Evolutionary conservation across 2,329 filamentous ascomycete species (phyloP), one percentile per base, ranked within the genome.

Genomic region (Xylaria sp.): DNA sequence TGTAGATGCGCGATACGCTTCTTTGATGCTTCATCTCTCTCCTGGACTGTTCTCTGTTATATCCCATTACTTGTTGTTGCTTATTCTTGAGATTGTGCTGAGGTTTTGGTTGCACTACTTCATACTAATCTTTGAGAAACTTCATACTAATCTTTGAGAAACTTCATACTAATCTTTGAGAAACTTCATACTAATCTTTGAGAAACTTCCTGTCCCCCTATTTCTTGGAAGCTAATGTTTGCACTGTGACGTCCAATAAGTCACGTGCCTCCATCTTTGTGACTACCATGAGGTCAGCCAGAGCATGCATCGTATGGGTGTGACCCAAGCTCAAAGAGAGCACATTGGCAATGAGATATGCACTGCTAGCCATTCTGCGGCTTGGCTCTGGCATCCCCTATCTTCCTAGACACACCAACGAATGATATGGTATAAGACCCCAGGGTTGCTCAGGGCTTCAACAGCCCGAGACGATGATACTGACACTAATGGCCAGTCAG

Each of bases 181-280:
- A 40, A 21, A 5, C 1, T 4, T 8, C n/a, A n/a, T 44, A 12
- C 18, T 3, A 21, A n/a, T 27, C 23, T 35, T 44, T 44, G 23
- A 29, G 29, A 40, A 21, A 5, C 1, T 4, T n/a, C n/a, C n/a
- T n/a, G n/a, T n/a, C n/a, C 37, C 12, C 18, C 23, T 25, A n/a
- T 12, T 23, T 18, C 29, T 47, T 3, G 2, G 8, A 27, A 35
- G n/a, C 25, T 18, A 37, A 21, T 63, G 37, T 13, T 55, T 25
- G 37, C 27, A 57, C 37, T 3, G 29, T 27, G 21, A 63, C 27
- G 37, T 57, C 13, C 12, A 13, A 32, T 6, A n/a, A 48, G 51
- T 63, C 51, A 63, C 51, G 40, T 63, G 60, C 37, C 42, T 29
- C 23, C 27, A 23, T 25, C 12, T 8, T 37, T 29, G 27, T 48